phyloP scores from a whole-genome alignment of 2,329 filamentous ascomycete species.

The Phialocephala subalpina region DNA sequence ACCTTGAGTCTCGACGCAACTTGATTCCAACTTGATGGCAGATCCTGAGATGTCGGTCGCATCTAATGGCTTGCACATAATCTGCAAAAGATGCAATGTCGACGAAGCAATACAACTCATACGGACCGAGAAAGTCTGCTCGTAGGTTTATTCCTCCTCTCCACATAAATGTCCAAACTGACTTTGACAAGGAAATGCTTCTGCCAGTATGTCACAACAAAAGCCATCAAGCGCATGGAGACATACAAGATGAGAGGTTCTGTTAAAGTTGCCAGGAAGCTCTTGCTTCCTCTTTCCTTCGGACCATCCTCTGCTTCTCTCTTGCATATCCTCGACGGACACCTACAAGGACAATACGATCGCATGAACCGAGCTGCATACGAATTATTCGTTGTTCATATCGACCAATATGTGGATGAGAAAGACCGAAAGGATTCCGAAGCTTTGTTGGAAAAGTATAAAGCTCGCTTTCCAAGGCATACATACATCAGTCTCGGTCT shows the following conservation, averaged over 20 bases:
- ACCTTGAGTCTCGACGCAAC: slow-evolving; percentile 12
- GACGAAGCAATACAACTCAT: slow-evolving; percentile 41
- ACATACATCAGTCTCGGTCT: slow-evolving; percentile 69
- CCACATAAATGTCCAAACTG: slow-evolving; percentile 26
- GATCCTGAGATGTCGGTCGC: slow-evolving; percentile 13
- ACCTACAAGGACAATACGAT: slow-evolving; percentile 69
- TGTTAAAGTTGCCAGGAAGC: slow-evolving; percentile 47
- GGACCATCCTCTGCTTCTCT: slow-evolving; percentile 83
- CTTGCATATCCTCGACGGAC: slow-evolving; percentile 76
- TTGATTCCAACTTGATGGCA: slow-evolving; percentile 24
- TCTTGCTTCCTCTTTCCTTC: slow-evolving; percentile 84
- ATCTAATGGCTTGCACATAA: slow-evolving; percentile 11
- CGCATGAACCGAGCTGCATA: slow-evolving; percentile 73
- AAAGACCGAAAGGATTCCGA: slow-evolving; percentile 38
- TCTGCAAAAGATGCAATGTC: slow-evolving; percentile 43
- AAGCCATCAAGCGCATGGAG: slow-evolving; percentile 81
- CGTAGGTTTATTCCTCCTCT: slow-evolving; percentile 33
- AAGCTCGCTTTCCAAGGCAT: slow-evolving; percentile 70
- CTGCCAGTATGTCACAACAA: slow-evolving; percentile 76
- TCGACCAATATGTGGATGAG: slow-evolving; percentile 44
- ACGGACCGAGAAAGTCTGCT: slow-evolving; percentile 44
- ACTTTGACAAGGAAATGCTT: slow-evolving; percentile 72
- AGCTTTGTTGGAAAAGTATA: slow-evolving; percentile 54
- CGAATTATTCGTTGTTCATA: slow-evolving; percentile 67
- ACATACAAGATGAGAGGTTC: slow-evolving; percentile 61